Percentiles rank a stretch among this genome's conserved stretches.
Conservation (phyloP, 805 yeast genomes). For the Candida xiaguanensis region DNA sequence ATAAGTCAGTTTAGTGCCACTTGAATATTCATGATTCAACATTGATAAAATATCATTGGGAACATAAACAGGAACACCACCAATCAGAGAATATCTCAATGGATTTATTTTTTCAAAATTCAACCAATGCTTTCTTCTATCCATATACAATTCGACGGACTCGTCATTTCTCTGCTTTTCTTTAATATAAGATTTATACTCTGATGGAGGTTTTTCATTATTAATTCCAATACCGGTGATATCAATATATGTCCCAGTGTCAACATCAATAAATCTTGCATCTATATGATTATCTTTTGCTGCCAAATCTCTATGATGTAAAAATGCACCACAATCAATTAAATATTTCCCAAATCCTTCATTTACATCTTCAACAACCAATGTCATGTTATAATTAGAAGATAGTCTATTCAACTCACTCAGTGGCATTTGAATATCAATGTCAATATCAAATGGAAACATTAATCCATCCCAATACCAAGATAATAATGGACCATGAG, state of each 20-base stretch:
- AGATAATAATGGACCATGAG: conserved; percentile 22
- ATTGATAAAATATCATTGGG: conserved; percentile 26
- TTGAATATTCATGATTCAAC: conserved; percentile 23
- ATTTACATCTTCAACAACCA: conserved; percentile 23
- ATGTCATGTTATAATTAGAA: conserved; percentile 19
- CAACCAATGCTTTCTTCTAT: conserved; percentile 31
- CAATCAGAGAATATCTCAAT: conserved; percentile 48
- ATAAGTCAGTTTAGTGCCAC: conserved; percentile 19
- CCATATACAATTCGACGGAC: conserved; percentile 24
- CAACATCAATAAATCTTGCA: conserved; percentile 53
- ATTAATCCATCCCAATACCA: conserved; percentile 26
- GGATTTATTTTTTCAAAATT: conserved; percentile 45
- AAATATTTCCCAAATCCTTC: conserved; percentile 20
- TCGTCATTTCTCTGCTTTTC: conserved; percentile 16
- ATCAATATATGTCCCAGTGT: conserved; percentile 55
- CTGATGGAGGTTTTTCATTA: conserved; percentile 18
- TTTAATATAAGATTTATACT: conserved; percentile 16
- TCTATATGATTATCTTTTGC: conserved; percentile 22
- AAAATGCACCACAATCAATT: conserved; percentile 21
- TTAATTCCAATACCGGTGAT: conserved; percentile 40
- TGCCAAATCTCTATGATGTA: conserved; percentile 20
- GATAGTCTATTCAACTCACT: conserved; percentile 19
- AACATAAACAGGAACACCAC: conserved; percentile 43
- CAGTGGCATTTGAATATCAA: conserved; percentile 24
- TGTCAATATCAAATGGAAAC: conserved; percentile 23